Conservation (phyloP, 129 eudicot species). For the Lonicera japonica region DNA sequence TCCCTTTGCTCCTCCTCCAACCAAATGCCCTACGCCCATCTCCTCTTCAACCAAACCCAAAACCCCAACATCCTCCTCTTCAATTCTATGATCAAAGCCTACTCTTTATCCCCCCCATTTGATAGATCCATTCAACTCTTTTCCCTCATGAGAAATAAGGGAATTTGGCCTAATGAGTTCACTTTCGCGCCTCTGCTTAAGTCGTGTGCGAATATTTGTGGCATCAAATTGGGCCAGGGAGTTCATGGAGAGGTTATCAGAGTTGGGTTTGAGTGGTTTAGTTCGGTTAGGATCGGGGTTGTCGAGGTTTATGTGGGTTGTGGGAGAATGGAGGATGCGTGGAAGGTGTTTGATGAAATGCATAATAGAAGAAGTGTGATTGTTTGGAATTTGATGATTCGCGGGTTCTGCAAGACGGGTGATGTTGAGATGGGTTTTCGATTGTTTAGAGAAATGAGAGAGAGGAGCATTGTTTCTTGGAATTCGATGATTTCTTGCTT, state of each 20-base stretch:
- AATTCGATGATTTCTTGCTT: conserved; percentile 65
- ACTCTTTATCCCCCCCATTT: conserved; percentile 51
- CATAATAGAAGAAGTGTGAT: conserved; percentile 48
- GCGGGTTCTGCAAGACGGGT: conserved; percentile 56
- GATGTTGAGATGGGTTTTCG: conserved; percentile 53
- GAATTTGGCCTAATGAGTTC: conserved; percentile 74
- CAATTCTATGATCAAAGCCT: conserved; percentile 77
- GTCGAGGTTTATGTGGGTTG: conserved; percentile 50
- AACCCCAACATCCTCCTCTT: conserved; percentile 68
- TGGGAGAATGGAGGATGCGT: conserved; percentile 50
- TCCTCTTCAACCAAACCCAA: conserved; percentile 47
- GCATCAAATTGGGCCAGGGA: conserved; percentile 31
- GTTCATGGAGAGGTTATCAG: conserved; percentile 39
- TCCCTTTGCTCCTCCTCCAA: conserved; percentile 48
- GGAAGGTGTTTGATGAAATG: conserved; percentile 80
- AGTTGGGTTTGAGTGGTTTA: conserved; percentile 50
- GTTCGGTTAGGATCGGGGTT: conserved; percentile 43
- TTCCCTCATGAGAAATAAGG: conserved; percentile 41
- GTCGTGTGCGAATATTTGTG: conserved; percentile 49
- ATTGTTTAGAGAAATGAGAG: conserved; percentile 54
- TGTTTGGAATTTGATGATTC: conserved; percentile 74
- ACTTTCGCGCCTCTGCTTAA: conserved; percentile 68
- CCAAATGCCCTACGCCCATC: conserved; percentile 47
- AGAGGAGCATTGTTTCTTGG: conserved; percentile 66
- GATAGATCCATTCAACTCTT: conserved; percentile 35